Base-by-base conservation (phyloP, 2,329 filamentous ascomycete genomes). In the Chrysoporthe cubensis region DNA sequence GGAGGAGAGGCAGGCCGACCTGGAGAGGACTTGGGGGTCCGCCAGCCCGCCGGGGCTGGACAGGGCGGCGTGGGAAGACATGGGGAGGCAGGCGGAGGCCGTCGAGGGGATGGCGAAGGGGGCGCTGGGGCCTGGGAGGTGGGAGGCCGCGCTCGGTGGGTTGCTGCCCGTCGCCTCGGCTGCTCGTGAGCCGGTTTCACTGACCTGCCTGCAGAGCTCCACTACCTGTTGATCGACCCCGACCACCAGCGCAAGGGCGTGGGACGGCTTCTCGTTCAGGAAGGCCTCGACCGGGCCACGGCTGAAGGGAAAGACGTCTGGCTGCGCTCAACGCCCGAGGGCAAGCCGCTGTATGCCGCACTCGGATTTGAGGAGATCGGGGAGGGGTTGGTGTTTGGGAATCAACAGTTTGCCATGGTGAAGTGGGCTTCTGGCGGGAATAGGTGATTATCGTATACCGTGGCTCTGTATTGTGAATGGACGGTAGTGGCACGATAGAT, bases 201-300 rank as follows among this genome's bases (percentile, higher is more conserved):
- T 42, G 14, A 26, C 37, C 40, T 34, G 54, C 40, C 62, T 62
- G 40, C 14, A 76, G 74, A 72, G 40, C 68, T 75, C 3, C 69
- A 71, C 44, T 48, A 70, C 9, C 67, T 76, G 2, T 66, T 68
- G 1, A 66, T 76, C 3, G 72, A 75, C n/a, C 74, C 75, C 0
- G 16, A 57, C 2, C 70, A 76, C n/a, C 70, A 75, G 4, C 69
- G 75, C 18, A 71, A 71, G n/a, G 75, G 75, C 2, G 67, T 75
- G 14, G 75, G 75, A 3, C 70, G 58, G 63, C 70, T 69, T 52
- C 69, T 76, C 1, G 16, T 73, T 11, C 65, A 69, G 2, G 71
- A 73, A 48, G 74, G 74, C 1, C 44, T 76, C 26, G 71, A 73
- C 1, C 59, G 66, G 4, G 74, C 72, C 0, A 66, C 68, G 2